These are phyloP conservation scores for Esteya vermicola DNA, from an alignment of 2,329 filamentous ascomycete genomes.

Conservation along the genomic window DNA sequence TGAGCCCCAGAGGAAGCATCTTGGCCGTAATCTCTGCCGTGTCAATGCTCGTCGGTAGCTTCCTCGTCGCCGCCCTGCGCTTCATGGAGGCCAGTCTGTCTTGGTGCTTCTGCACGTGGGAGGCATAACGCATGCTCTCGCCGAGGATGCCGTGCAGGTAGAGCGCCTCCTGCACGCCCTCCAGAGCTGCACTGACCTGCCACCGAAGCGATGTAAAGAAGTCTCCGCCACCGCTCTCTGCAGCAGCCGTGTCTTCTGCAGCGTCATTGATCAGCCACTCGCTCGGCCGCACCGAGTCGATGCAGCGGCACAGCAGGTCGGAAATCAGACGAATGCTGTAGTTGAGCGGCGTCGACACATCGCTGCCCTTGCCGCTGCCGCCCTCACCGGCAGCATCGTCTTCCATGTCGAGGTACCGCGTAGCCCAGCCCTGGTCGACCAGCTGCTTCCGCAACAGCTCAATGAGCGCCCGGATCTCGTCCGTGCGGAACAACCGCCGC, in stretches of 20 bases:
- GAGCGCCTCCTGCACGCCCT: constrained; percentile 55
- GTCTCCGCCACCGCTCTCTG: constrained; percentile 25
- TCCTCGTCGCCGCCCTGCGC: constrained; percentile 18
- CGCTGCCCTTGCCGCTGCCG: constrained; percentile 17
- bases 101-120: constrained; percentile 11
- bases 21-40: constrained; percentile 19
- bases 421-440: constrained; percentile 62
- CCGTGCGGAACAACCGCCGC: constrained; percentile 46
- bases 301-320: constrained; percentile 55
- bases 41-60: constrained; percentile 18
- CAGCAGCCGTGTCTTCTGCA: constrained; percentile 12
- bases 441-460: constrained; percentile 60
- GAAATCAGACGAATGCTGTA: constrained; percentile 57
- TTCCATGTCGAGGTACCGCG: constrained; percentile 49
- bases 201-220: constrained; percentile 51
- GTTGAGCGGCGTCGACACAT: constrained; percentile 40
- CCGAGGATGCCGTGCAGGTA: constrained; percentile 49
- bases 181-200: constrained; percentile 57
- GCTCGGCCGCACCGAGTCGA: constrained; percentile 61
- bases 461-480: constrained; percentile 58
- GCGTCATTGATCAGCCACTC: constrained; percentile 58
- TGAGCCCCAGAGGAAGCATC: constrained; percentile 60
- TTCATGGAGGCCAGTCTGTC: constrained; percentile 30
- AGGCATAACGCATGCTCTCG: constrained; percentile 50
- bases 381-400: constrained; percentile 20